Conservation (phyloP, 192 early-diverging fungal species). For the Endogone sp. region DNA sequence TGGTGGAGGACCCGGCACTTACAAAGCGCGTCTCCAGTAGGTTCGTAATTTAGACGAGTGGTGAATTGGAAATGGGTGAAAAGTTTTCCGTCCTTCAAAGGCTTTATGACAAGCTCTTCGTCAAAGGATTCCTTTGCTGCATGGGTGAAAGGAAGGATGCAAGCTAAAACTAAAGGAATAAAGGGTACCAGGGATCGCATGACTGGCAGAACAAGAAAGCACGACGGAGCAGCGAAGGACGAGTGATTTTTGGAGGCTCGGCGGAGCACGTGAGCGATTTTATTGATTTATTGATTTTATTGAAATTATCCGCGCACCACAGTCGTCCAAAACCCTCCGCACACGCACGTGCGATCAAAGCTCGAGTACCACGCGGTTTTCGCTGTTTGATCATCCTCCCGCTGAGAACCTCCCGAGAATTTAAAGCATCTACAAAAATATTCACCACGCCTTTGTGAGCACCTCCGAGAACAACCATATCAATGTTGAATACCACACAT, state of each 20-base stretch:
- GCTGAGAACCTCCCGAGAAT: too few relatives aligned
- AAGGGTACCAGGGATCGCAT: too few relatives aligned
- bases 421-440: background rate
- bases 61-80: constrained; percentile 81
- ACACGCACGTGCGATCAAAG: background rate
- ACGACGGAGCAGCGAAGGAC: background rate
- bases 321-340: background rate
- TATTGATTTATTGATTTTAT: background rate
- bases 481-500: background rate
- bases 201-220: too few relatives aligned
- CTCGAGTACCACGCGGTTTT: background rate
- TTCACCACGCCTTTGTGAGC: too few relatives aligned
- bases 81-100: constrained; percentile 73
- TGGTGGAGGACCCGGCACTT: constrained; percentile 1
- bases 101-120: constrained; percentile 66
- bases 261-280: background rate
- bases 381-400: background rate
- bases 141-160: background rate
- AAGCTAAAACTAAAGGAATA: too few relatives aligned
- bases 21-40: background rate
- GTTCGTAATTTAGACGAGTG: constrained; percentile 29
- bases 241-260: background rate
- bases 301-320: background rate
- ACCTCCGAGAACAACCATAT: too few relatives aligned
- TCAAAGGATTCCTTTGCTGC: background rate